Evolutionary conservation across 2,329 filamentous ascomycete species (phyloP), one percentile per base, ranked within the genome.

Genomic region (Alternaria ventricosa): DNA sequence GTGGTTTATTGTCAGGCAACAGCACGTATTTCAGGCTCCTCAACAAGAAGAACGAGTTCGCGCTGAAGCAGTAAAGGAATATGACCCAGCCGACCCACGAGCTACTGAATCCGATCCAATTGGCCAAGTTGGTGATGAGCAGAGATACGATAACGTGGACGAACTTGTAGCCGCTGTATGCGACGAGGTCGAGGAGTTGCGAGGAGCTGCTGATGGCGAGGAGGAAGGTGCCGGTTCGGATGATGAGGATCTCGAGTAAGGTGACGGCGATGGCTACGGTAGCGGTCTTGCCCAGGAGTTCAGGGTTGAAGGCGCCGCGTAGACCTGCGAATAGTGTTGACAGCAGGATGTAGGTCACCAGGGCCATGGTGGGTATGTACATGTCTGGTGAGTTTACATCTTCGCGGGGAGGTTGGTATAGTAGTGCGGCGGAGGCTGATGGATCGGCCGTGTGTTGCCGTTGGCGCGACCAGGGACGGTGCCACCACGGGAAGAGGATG

Each of bases 341-440:
- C 11, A 99, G 87, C 33, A 99, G 90, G 69, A 99, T 97, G 81
- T 99, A 99, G 23, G 96, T 99, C 50, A 98, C 94, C 57, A 99
- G 86, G 1, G 96, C 95, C 96, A 99, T 99, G 75, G 96, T 79
- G 15, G 94, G 94, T 74, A 99, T 99, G 83, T 99, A 99, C 94
- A 99, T 98, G 82, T 99, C 96, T 15, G 96, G 96, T 69, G 93
- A 96, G 82, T 99, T 99, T 81, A 98, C 86, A 78, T 99, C 96
- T 80, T 99, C 95, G 68, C 96, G 88, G 3, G 96, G 96, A 6
- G 96, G 93, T 8, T 97, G 87, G 81, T 96, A 99, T 23, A 74
- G 65, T 0, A 67, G 65, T 3, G 70, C 60, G 12, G 62, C 59
- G 0, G 68, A 67, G 8, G 64, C 45, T 13, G 62, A 36, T 2